A percentile compares a stretch with the other conserved stretches of the same genome.
phyloP scores from a whole-genome alignment of 805 yeast genomes.

The Wickerhamiella kurtzmanii region DNA sequence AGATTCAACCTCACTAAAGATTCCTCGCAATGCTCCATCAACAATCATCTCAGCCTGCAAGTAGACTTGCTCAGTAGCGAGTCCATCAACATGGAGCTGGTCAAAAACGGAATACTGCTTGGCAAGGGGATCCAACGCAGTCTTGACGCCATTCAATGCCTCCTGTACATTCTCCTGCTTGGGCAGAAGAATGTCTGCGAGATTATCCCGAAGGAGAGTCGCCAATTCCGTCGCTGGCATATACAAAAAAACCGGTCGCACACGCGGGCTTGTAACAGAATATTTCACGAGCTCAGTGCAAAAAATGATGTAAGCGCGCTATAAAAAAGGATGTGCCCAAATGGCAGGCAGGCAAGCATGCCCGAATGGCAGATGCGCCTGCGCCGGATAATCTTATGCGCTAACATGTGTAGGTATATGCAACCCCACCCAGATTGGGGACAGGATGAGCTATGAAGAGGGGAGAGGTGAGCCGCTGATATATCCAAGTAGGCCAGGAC shows the following conservation, averaged over 20 bases:
- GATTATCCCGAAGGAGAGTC: slow-evolving; percentile 1
- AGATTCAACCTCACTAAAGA: not conserved
- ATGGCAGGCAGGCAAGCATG: too few species aligned
- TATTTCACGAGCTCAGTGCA: not conserved
- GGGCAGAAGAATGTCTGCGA: slow-evolving; percentile 9
- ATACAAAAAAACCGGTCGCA: not conserved
- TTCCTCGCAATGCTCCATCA: slow-evolving; percentile 57
- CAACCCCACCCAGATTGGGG: not conserved
- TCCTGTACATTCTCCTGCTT: slow-evolving; percentile 3
- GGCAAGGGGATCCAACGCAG: slow-evolving; percentile 46
- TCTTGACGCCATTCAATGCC: slow-evolving; percentile 29
- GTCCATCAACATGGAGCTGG: slow-evolving; percentile 69
- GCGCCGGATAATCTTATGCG: not conserved
- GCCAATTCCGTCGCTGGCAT: not conserved
- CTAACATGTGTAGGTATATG: not conserved
- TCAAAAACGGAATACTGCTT: slow-evolving; percentile 50
- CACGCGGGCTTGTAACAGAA: too few species aligned
- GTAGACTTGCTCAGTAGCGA: slow-evolving; percentile 86
- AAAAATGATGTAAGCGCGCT: not conserved
- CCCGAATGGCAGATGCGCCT: not conserved
- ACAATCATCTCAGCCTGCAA: slow-evolving; percentile 79
- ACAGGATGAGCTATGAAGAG: not conserved
- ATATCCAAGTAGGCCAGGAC: too few species aligned
- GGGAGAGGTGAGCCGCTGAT: too few species aligned
- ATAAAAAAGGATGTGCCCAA: not conserved